Percentiles rank a stretch among this genome's conserved stretches.
Conservation (phyloP, 768 basidiomycete species). For the Hydnum rufescens region DNA sequence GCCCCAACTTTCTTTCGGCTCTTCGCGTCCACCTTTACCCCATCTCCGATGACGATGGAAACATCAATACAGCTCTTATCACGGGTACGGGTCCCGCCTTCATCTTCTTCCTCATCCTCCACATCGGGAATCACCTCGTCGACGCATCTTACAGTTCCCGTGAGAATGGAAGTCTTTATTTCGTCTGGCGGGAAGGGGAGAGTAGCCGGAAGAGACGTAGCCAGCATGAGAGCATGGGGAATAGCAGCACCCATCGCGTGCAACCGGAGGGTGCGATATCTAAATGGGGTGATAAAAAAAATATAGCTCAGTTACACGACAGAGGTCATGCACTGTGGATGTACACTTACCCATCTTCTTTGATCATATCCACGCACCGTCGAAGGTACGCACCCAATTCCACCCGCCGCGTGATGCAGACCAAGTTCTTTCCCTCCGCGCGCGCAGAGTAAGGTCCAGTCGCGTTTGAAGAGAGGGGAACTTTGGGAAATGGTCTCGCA, state of each 20-base stretch:
- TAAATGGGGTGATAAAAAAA: conserved; percentile 14
- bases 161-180: conserved; percentile 39
- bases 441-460: conserved; percentile 66
- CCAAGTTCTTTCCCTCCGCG: conserved; percentile 59
- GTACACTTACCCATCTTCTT: conserved; percentile 45
- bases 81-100: conserved; percentile 36
- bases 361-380: conserved; percentile 50
- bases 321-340: no score
- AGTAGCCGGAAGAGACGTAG: conserved; percentile 48
- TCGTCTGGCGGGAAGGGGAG: conserved; percentile 48
- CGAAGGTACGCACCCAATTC: conserved; percentile 51
- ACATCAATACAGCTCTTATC: conserved; percentile 24
- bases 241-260: conserved; percentile 83
- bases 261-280: conserved; percentile 53
- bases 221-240: conserved; percentile 52
- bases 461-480: conserved; percentile 52
- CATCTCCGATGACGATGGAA: not conserved
- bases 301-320: not conserved
- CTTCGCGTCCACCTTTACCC: not conserved
- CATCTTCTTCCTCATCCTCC: conserved; percentile 14
- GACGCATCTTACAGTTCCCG: conserved; percentile 50
- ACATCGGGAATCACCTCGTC: conserved; percentile 70
- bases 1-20: no score
- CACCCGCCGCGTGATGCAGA: conserved; percentile 64
- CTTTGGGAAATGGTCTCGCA: conserved; percentile 54